Percentiles rank a stretch among this genome's conserved stretches.
Conservation (phyloP, 768 basidiomycete species). For the Lactarius evosmus region DNA sequence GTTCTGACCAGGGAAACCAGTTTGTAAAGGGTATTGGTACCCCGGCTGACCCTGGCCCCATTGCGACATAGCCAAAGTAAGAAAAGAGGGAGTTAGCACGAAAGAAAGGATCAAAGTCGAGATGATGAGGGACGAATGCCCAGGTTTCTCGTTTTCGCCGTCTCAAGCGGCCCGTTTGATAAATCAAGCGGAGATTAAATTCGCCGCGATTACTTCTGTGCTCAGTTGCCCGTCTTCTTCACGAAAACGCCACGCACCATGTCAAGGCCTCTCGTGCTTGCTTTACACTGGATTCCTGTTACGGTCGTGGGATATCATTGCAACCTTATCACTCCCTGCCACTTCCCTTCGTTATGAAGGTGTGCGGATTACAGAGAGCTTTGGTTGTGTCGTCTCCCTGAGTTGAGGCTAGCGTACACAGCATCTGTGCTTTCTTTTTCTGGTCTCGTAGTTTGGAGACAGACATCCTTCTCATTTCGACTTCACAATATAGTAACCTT, state of each 20-base stretch:
- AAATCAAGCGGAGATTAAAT: constrained; percentile 22
- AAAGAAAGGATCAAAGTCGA: neutral
- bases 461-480: constrained; percentile 40
- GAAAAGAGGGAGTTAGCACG: neutral
- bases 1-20: constrained; percentile 56
- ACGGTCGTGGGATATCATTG: constrained; percentile 66
- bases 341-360: constrained; percentile 55
- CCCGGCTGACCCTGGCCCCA: constrained; percentile 68
- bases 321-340: constrained; percentile 42
- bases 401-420: constrained; percentile 49
- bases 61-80: constrained; percentile 60
- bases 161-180: neutral
- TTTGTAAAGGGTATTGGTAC: constrained; percentile 72
- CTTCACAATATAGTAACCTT: constrained; percentile 10
- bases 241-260: constrained; percentile 46
- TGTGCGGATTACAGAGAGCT: constrained; percentile 44
- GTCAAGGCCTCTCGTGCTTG: constrained; percentile 58
- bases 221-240: neutral
- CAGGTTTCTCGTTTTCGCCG: neutral
- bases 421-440: constrained; percentile 33
- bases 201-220: neutral
- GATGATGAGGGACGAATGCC: neutral
- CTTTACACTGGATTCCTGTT: constrained; percentile 57
- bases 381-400: constrained; percentile 49
- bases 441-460: constrained; percentile 67